Evolutionary conservation across 306 rosid species (phyloP).

Genomic region (Vicia villosa): DNA sequence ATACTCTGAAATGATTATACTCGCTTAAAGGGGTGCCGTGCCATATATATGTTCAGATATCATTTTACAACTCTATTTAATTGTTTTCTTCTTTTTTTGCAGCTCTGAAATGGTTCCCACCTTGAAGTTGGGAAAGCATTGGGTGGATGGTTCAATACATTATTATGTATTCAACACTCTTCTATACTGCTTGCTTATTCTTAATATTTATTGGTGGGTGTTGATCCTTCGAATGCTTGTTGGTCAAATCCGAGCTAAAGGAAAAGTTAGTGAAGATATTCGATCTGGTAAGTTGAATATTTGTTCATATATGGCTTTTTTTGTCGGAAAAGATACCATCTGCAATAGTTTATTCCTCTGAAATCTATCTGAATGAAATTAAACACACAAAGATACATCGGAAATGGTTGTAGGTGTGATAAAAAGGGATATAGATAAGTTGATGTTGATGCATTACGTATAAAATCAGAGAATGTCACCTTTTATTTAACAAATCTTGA

Average conservation of each 20-base stretch:
- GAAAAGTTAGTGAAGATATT: constrained; percentile 86
- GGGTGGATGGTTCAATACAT: constrained; percentile 65
- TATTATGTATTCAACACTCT: constrained; percentile 88
- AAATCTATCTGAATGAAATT: neutral
- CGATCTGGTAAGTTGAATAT: constrained; percentile 80
- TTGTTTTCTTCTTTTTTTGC: constrained; percentile 41
- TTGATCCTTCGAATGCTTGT: constrained; percentile 91
- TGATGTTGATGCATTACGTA: neutral
- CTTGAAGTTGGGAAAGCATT: constrained; percentile 60
- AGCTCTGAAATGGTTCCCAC: constrained; percentile 74
- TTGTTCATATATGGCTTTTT: constrained; percentile 1
- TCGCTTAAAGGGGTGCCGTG: too few relatives aligned
- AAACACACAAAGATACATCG: neutral
- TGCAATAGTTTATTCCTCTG: constrained; percentile 2
- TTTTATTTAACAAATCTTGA: too few relatives aligned
- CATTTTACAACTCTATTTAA: neutral
- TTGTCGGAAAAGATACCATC: neutral
- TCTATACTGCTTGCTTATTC: constrained; percentile 70
- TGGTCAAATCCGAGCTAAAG: constrained; percentile 82
- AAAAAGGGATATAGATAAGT: too few relatives aligned
- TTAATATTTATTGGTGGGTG: constrained; percentile 95
- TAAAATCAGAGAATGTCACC: too few relatives aligned
- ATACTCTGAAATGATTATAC: too few relatives aligned
- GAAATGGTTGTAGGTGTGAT: too few relatives aligned
- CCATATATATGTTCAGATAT: neutral